Conservation (phyloP, 345 rosid species). For the Bruguiera sexangula region DNA sequence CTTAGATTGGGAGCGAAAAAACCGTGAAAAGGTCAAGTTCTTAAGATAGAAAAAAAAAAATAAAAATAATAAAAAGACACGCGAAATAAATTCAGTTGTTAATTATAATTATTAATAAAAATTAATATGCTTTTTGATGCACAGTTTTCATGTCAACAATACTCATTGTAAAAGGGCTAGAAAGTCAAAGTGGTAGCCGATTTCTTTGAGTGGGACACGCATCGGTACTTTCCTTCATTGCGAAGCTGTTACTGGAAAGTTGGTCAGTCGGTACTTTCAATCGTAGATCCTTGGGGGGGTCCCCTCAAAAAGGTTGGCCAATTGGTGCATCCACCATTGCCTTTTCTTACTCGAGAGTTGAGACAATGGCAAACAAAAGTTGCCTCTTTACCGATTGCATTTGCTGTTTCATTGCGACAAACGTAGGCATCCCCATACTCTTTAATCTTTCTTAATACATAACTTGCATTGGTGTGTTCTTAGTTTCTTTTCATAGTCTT, state of each 20-base stretch:
- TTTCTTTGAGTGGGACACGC: conserved; percentile 22
- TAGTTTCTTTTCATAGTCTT: too few species aligned
- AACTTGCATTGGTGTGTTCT: background rate
- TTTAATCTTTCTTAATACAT: background rate
- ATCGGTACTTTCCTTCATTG: conserved; percentile 48
- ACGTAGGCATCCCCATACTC: background rate
- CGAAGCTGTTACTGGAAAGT: conserved; percentile 41
- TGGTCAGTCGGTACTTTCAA: background rate
- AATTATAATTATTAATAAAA: background rate
- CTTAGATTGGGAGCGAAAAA: conserved; percentile 7
- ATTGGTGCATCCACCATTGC: background rate
- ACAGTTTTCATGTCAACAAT: background rate
- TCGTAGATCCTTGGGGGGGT: background rate
- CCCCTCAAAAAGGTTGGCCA: background rate
- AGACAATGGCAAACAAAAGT: conserved; percentile 7
- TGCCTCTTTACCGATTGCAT: background rate
- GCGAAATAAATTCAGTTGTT: too few species aligned
- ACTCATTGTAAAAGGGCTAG: background rate
- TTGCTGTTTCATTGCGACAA: background rate
- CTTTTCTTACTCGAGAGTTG: conserved; percentile 10
- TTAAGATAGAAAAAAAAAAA: too few species aligned
- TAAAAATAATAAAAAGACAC: too few species aligned
- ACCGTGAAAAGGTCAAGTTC: too few species aligned
- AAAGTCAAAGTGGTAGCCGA: conserved; percentile 22
- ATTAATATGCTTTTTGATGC: too few species aligned